These are phyloP conservation scores for Isatis lusitanica DNA, from an alignment of 441 rosid species.

Conservation along the genomic window DNA sequence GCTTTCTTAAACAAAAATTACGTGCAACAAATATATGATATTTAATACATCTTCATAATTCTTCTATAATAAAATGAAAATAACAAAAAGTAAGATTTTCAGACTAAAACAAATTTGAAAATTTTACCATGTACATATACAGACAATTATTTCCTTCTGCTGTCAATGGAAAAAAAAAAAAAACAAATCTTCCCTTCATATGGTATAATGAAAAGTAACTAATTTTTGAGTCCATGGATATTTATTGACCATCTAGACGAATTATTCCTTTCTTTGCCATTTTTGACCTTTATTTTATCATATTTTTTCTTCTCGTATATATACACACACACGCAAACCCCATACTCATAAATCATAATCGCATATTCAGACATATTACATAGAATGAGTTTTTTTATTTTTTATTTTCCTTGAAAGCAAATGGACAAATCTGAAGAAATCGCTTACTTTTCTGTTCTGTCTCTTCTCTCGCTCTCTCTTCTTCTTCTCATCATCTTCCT, in stretches of 20 bases:
- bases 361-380: no score
- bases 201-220: not conserved
- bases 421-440: slow-evolving; percentile 48
- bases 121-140: not conserved
- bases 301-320: not conserved
- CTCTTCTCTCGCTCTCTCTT: slow-evolving; percentile 46
- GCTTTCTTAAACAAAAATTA: no score
- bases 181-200: not conserved
- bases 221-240: not conserved
- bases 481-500: slow-evolving; percentile 51
- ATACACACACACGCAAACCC: slow-evolving; percentile 4
- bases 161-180: not conserved
- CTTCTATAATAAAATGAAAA: no score
- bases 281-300: slow-evolving; percentile 10
- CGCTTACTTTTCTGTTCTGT: slow-evolving; percentile 47
- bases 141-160: not conserved
- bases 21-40: no score
- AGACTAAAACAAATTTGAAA: not conserved
- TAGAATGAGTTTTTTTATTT: not conserved
- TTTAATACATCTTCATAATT: not conserved
- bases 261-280: not conserved
- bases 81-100: not conserved
- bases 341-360: slow-evolving; percentile 14
- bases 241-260: slow-evolving; percentile 30
- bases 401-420: not conserved